These are phyloP conservation scores for Anaeromyces robustus DNA, from an alignment of 192 early-diverging fungal genomes.

Conservation along the genomic window DNA sequence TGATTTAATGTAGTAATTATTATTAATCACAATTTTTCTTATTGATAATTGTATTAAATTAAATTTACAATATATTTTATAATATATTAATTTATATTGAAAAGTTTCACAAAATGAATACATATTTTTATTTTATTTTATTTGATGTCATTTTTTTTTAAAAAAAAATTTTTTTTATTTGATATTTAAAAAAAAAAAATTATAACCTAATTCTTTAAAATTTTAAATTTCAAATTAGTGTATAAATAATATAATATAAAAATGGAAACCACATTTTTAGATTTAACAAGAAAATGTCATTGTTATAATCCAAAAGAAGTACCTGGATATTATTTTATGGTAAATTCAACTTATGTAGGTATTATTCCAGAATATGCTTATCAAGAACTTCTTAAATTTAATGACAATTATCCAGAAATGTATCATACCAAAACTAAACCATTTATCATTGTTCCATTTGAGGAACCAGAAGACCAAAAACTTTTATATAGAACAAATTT, in stretches of 20 bases:
- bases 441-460: neutral
- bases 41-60: too few species aligned
- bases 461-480: neutral
- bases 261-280: neutral
- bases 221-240: too few species aligned
- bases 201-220: too few species aligned
- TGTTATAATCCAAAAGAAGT: neutral
- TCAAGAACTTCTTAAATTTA: neutral
- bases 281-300: neutral
- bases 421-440: neutral
- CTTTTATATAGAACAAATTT: neutral
- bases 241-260: neutral
- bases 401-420: neutral
- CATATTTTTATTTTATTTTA: too few species aligned
- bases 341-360: neutral
- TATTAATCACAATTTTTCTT: too few species aligned
- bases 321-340: neutral
- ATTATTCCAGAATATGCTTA: neutral
- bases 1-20: too few species aligned
- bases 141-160: too few species aligned
- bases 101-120: too few species aligned
- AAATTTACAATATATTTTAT: too few species aligned
- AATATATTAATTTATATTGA: too few species aligned
- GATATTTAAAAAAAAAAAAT: too few species aligned
- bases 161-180: too few species aligned